Conservation (phyloP, 768 basidiomycete species). For the Amanita inopinata region DNA sequence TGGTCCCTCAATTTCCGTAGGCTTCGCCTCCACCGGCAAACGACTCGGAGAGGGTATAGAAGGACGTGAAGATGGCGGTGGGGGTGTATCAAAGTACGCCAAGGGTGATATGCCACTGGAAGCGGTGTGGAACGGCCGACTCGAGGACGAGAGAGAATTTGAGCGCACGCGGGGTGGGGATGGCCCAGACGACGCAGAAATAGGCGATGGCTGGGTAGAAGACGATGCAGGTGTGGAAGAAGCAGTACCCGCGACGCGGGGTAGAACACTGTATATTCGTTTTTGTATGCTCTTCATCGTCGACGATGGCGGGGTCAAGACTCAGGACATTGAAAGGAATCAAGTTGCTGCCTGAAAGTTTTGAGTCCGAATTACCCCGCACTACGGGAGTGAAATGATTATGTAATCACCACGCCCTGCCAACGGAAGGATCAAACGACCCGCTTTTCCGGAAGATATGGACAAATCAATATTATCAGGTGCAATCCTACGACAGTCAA, state of each 20-base stretch:
- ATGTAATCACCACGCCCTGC: constrained; percentile 1
- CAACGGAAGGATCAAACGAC: not conserved
- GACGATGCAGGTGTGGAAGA: not conserved
- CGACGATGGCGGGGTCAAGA: constrained; percentile 1
- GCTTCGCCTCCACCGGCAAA: constrained; percentile 13
- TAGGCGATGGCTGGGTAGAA: not conserved
- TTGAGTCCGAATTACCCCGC: constrained; percentile 2
- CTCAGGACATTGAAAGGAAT: constrained; percentile 1
- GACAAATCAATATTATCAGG: too few relatives aligned
- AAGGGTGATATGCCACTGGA: constrained; percentile 12
- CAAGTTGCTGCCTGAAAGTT: not conserved
- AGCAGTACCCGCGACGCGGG: constrained; percentile 17
- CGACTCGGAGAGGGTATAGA: constrained; percentile 12
- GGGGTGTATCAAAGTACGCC: constrained; percentile 17
- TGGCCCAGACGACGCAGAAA: constrained; percentile 14
- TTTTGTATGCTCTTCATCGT: constrained; percentile 43
- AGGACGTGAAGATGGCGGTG: constrained; percentile 14
- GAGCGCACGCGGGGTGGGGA: constrained; percentile 32
- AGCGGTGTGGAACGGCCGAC: constrained; percentile 32
- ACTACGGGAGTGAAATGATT: not conserved
- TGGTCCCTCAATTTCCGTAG: constrained; percentile 11
- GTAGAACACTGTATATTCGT: constrained; percentile 35
- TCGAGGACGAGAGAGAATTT: constrained; percentile 27
- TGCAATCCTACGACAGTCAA: too few relatives aligned
- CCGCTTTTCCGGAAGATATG: too few relatives aligned